Evolutionary conservation across 2,329 filamentous ascomycete species (phyloP).

Genomic region (Ploettnerulaceae sp.): DNA sequence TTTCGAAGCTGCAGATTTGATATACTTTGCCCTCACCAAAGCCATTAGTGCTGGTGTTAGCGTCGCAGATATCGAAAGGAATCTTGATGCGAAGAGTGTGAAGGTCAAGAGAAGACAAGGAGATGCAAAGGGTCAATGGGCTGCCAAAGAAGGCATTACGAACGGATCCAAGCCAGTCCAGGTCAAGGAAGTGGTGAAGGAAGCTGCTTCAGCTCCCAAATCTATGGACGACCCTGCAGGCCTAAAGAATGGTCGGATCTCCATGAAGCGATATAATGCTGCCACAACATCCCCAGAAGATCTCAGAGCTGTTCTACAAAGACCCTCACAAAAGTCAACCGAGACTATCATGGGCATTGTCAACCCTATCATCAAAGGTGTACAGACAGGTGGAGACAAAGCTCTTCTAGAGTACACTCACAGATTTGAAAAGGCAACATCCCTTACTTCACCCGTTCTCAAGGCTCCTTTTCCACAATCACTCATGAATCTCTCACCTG

Average conservation of each 20-base stretch:
- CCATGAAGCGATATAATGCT: constrained; percentile 76
- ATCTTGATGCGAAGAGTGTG: constrained; percentile 87
- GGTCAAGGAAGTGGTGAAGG: constrained; percentile 40
- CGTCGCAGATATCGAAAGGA: constrained; percentile 84
- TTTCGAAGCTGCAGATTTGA: constrained; percentile 89
- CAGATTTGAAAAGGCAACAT: constrained; percentile 96
- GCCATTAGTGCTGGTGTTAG: constrained; percentile 80
- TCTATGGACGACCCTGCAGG: constrained; percentile 46
- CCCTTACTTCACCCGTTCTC: constrained; percentile 81
- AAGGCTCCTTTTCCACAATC: constrained; percentile 80
- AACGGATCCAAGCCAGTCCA: constrained; percentile 25
- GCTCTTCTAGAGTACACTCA: constrained; percentile 90
- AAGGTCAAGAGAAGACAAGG: constrained; percentile 93
- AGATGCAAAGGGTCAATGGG: constrained; percentile 92
- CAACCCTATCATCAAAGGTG: constrained; percentile 83
- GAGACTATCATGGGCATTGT: constrained; percentile 90
- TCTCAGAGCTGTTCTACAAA: constrained; percentile 70
- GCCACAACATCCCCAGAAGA: constrained; percentile 57
- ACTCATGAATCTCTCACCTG: constrained; percentile 78
- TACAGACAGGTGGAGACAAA: constrained; percentile 78
- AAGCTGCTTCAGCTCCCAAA: constrained; percentile 46
- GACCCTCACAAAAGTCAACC: constrained; percentile 91
- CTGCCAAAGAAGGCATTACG: constrained; percentile 70
- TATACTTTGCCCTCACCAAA: constrained; percentile 93
- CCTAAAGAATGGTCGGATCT: constrained; percentile 55